A percentile compares a stretch with the other conserved stretches of the same genome.
Evolutionary conservation across 2,329 filamentous ascomycete genomes (phyloP).

Genomic region (Sporothrix inflata): DNA sequence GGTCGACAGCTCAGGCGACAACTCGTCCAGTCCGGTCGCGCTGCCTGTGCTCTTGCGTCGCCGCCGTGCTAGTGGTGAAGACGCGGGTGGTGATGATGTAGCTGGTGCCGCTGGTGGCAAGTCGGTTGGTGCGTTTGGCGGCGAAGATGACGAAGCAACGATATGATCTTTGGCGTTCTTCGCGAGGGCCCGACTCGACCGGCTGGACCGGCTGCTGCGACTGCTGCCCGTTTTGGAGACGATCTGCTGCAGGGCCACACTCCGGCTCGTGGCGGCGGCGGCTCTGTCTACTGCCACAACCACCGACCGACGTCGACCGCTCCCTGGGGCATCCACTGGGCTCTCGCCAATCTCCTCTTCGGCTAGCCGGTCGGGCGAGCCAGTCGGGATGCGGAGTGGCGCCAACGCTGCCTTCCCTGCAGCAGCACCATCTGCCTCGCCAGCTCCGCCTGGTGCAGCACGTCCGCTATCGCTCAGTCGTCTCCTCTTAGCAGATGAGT

Average conservation of each 20-base stretch:
- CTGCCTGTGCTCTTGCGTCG: background rate
- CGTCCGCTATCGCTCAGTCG: conserved; percentile 39
- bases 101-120: background rate
- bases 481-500: conserved; percentile 54
- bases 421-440: background rate
- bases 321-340: conserved; percentile 58
- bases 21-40: conserved; percentile 37
- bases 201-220: background rate
- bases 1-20: conserved; percentile 40
- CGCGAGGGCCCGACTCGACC: background rate
- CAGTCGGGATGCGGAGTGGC: background rate
- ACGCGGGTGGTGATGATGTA: conserved; percentile 14
- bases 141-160: conserved; percentile 26
- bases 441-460: background rate
- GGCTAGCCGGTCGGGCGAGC: conserved; percentile 25
- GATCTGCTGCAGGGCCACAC: conserved; percentile 47
- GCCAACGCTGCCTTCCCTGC: background rate
- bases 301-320: conserved; percentile 53
- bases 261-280: conserved; percentile 42
- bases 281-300: conserved; percentile 41
- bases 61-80: conserved; percentile 31
- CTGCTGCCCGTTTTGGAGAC: conserved; percentile 41
- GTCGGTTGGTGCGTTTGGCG: no score
- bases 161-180: conserved; percentile 28
- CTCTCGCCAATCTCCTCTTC: conserved; percentile 57